A percentile compares a stretch with the other conserved stretches of the same genome.
phyloP scores from a whole-genome alignment of 805 yeast genomes.

The Candida xyloterini region DNA sequence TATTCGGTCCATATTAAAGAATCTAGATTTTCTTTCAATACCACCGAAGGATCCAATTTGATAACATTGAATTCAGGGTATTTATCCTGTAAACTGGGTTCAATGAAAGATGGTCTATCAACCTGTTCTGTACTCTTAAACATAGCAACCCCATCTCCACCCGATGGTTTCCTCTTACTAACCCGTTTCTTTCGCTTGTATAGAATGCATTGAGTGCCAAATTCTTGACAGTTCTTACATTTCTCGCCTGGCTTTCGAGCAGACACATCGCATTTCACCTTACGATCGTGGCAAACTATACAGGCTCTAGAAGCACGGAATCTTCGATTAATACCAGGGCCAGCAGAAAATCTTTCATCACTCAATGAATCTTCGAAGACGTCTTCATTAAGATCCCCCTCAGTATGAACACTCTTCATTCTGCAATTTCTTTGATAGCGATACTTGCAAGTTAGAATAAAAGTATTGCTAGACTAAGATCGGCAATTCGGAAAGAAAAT shows the following conservation, averaged over 20 bases:
- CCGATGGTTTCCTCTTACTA: slow-evolving; percentile 10
- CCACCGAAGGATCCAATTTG: slow-evolving; percentile 11
- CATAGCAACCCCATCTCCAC: neutral
- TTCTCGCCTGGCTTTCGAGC: slow-evolving; percentile 43
- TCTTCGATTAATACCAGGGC: slow-evolving; percentile 17
- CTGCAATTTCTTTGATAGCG: neutral
- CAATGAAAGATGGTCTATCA: slow-evolving; percentile 11
- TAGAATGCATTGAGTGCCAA: slow-evolving; percentile 60
- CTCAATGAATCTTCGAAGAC: neutral
- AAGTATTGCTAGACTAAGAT: neutral
- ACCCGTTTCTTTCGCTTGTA: slow-evolving; percentile 46
- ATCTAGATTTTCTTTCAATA: slow-evolving; percentile 13
- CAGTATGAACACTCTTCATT: neutral
- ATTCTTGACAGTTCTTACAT: slow-evolving; percentile 66
- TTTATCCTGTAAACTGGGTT: slow-evolving; percentile 8
- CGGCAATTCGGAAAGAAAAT: neutral
- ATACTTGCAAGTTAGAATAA: neutral
- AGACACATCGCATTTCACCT: slow-evolving; percentile 69
- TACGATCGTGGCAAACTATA: slow-evolving; percentile 68
- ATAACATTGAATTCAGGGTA: slow-evolving; percentile 11
- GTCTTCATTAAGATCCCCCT: neutral
- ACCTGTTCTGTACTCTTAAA: neutral
- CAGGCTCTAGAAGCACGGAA: slow-evolving; percentile 65
- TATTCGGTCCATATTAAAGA: slow-evolving; percentile 14
- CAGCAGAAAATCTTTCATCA: neutral